phyloP scores from a whole-genome alignment of 2,329 filamentous ascomycete genomes.

The Aureobasidium sp. region DNA sequence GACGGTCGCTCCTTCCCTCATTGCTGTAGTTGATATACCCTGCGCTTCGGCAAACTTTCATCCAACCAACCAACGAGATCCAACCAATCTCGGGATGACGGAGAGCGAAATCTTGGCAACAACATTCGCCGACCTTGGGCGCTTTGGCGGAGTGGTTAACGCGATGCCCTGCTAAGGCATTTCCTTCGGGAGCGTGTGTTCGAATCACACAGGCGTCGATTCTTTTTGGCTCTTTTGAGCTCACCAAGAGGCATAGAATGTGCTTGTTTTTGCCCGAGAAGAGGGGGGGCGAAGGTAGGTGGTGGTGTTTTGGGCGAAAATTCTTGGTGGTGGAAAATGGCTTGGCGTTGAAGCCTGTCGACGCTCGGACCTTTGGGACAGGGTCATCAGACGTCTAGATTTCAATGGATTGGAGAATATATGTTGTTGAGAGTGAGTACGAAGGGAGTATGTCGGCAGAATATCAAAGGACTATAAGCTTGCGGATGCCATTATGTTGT shows the following conservation, averaged over 20 bases:
- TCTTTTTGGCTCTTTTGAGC: background rate
- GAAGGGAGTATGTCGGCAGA: too few species aligned
- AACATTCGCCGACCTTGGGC: too few species aligned
- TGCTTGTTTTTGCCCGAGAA: background rate
- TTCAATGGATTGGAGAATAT: too few species aligned
- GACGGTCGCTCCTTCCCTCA: too few species aligned
- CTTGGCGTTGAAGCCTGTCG: background rate
- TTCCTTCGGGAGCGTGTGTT: slow-evolving; percentile 37
- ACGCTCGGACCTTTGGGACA: too few species aligned
- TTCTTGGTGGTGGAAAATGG: background rate
- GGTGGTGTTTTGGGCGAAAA: background rate
- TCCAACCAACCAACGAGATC: background rate
- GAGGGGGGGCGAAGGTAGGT: background rate
- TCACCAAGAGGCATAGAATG: background rate
- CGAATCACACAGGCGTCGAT: slow-evolving; percentile 34
- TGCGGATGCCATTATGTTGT: too few species aligned
- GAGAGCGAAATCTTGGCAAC: too few species aligned
- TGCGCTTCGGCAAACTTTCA: rapidly evolving
- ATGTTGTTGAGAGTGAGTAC: too few species aligned
- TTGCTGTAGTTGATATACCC: background rate
- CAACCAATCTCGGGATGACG: background rate
- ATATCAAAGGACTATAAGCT: too few species aligned
- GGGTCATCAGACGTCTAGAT: too few species aligned
- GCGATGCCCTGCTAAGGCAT: slow-evolving; percentile 20
- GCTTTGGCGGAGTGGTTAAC: background rate